Evolutionary conservation across 192 early-diverging fungal species (phyloP).

Genomic region (Mortierella claussenii): DNA sequence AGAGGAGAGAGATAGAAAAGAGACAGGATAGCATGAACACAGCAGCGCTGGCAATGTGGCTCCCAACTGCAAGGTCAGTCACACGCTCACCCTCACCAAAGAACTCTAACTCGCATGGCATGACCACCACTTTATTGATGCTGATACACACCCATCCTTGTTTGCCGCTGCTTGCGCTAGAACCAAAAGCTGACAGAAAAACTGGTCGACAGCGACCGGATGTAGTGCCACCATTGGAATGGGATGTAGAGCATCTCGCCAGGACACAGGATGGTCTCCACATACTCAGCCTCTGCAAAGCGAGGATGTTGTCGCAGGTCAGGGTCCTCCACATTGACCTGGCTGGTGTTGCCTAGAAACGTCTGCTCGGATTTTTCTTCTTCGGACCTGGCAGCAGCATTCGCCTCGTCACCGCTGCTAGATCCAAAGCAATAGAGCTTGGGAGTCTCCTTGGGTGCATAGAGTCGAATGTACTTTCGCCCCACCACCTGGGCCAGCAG

Average conservation of each 20-base stretch:
- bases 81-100: no score
- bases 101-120: no score
- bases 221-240: conserved; percentile 93
- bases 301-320: conserved; percentile 66
- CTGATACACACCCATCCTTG: no score
- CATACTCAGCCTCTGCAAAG: conserved; percentile 66
- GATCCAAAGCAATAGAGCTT: conserved; percentile 72
- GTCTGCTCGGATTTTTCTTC: conserved; percentile 7
- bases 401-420: neutral
- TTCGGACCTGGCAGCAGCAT: neutral
- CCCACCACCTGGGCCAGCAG: conserved; percentile 88
- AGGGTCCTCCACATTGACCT: conserved; percentile 75
- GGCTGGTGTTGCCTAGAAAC: conserved; percentile 79
- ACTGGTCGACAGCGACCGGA: conserved; percentile 77
- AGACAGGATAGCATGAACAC: no score
- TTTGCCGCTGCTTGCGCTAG: no score
- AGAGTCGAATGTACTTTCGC: conserved; percentile 80
- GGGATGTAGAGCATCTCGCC: conserved; percentile 92
- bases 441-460: conserved; percentile 67
- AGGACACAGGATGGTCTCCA: conserved; percentile 76
- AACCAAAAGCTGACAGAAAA: conserved; percentile 95
- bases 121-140: no score
- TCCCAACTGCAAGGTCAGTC: no score
- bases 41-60: no score
- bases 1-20: no score